Evolutionary conservation across 495 filamentous ascomycete genomes (phyloP), one percentile per base, ranked within the genome.

Genomic region (Annulohypoxylon bovei): DNA sequence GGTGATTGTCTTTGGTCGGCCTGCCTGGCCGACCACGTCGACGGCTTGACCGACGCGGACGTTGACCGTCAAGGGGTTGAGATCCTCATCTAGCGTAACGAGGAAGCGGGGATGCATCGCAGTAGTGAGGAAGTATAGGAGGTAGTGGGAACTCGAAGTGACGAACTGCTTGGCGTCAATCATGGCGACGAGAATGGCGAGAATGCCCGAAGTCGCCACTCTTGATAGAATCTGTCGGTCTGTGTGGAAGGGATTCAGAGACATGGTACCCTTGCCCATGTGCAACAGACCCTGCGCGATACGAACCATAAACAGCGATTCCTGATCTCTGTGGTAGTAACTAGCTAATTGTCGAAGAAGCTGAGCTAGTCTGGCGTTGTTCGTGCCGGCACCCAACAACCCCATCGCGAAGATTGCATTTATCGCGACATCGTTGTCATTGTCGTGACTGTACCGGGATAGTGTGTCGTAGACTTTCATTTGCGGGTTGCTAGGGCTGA

Each of bases 321-420:
- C 94, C 73, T 93, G 92, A 70, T 99, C 95, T 27, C 95, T 88
- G 84, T 97, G 94, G 78, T 99, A 98, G 84, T 98, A 99, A 81
- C 92, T 95, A 9, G 95, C 95, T 53, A 99, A 84, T 81, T 99
- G 95, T 64, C 95, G 86, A 27, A 99, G 86, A 23, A 99, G 87
- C 81, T 98, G 95, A 32, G 95, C 95, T 65, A 99, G 82, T 81
- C 95, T 90, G 35, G 95, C 96, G 76, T 99, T 99, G 83, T 99
- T 99, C 20, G 96, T 98, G 68, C 95, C 95, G 30, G 95, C 96
- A 72, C 95, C 95, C 30, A 97, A 87, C 54, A 99, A 88, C 78
- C 95, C 95, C 95, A 99, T 99, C 71, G 95, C 94, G 75, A 99
- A 98, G 77, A 99, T 98, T 77, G 95, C 94, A 75, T 97, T 99